Percentiles rank a stretch among this genome's conserved stretches.
Evolutionary conservation across 2,329 filamentous ascomycete species (phyloP).

Genomic region (Pochonia chlamydosporia): DNA sequence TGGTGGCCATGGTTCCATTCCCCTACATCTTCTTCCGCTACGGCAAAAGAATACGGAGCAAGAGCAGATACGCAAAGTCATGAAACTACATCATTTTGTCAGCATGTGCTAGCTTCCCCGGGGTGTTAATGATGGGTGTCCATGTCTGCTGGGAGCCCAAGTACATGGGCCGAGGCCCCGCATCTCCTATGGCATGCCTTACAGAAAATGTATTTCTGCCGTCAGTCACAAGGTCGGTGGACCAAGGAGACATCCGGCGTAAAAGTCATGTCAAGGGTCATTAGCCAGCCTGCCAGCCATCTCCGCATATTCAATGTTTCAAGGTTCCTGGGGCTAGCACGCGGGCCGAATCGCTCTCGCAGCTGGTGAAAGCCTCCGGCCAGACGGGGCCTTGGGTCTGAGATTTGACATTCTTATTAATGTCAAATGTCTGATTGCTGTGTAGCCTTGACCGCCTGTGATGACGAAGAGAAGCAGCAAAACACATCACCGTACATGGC

Average conservation of each 20-base stretch:
- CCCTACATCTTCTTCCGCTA: constrained; percentile 58
- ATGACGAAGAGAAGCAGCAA: not conserved
- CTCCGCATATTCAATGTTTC: constrained; percentile 1
- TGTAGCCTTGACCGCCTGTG: not conserved
- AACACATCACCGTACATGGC: not conserved
- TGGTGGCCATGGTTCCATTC: constrained; percentile 57
- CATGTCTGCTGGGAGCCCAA: not conserved
- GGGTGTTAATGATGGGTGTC: too few relatives aligned
- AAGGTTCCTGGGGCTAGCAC: not conserved
- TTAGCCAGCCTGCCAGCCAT: not conserved
- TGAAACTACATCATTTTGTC: constrained; percentile 10
- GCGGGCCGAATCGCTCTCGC: constrained; percentile 1
- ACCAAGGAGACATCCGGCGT: not conserved
- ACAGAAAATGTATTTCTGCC: too few relatives aligned
- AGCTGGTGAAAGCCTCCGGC: not conserved
- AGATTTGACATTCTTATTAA: constrained; percentile 1
- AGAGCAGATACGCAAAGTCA: constrained; percentile 45
- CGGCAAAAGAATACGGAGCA: constrained; percentile 50
- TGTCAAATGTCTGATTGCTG: not conserved
- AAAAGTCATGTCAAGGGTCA: not conserved
- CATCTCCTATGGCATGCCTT: too few relatives aligned
- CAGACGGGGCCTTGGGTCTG: not conserved
- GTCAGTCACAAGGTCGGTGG: too few relatives aligned
- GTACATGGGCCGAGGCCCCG: not conserved
- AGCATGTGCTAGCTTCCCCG: not conserved